Evolutionary conservation across 768 basidiomycete genomes (phyloP), one percentile per base, ranked within the genome.

Genomic region (Porpolomopsis calyptriformis): DNA sequence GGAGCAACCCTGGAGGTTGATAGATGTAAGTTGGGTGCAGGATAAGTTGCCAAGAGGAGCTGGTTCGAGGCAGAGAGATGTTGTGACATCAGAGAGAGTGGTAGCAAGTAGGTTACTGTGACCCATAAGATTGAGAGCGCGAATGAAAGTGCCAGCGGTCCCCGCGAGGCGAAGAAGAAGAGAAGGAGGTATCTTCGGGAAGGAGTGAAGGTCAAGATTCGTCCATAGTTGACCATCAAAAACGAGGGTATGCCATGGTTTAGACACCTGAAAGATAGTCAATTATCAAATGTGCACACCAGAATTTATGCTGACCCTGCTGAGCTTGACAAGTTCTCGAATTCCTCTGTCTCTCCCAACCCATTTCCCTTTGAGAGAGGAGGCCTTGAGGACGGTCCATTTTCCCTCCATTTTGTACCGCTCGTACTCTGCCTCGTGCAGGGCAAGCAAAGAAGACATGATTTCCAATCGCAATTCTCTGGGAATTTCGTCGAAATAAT

Each of bases 201-300:
- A 84, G 1, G 78, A 62, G 16, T 60, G 71, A 26, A 90, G 67
- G 57, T 85, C 73, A 26, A 87, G 66, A 46, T 72, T 57, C 36
- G 64, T 55, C 91, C 91, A 93, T n/a, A 93, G 70, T 55, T 90
- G 85, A 11, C 90, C 90, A 59, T 94, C 91, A 53, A 82, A 78
- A 20, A 81, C 78, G 31, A 92, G 74, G 2, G 65, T 59, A 43
- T 75, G 78, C 89, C 90, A 94, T 8, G 69, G 56, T 57, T 76
- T 83, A 23, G 83, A 91, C 9, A 89, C 83, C 85, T 90, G 41
- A 45, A 35, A 38, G 33, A 27, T 46, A 27, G 34, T 26, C 18
- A 47, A 16, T 33, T 18, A 16, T 16, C 9, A 24, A n/a, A n/a
- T 23, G 6, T 14, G 23, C 27, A 46, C 35, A 29, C 36, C 34